Evolutionary conservation across 2,329 filamentous ascomycete species (phyloP).

Genomic region (Alternaria novae-zelandiae): DNA sequence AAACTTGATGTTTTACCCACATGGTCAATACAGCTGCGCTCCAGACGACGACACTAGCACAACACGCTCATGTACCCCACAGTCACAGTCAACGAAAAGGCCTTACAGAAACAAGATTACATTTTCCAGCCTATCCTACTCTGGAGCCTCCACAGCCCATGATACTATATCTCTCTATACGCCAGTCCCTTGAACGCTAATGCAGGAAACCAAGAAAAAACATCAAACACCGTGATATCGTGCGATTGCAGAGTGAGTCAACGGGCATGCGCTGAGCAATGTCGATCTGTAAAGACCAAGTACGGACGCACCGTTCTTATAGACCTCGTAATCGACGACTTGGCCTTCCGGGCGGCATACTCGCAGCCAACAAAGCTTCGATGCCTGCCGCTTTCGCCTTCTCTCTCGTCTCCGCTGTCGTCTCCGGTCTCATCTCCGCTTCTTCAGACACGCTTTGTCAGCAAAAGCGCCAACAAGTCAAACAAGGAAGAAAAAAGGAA

Average conservation of each 20-base stretch:
- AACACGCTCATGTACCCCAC: fast-evolving
- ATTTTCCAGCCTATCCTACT: not conserved
- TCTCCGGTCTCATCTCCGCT: not conserved
- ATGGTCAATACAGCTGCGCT: not conserved
- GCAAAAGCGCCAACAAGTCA: not conserved
- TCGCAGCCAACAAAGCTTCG: not conserved
- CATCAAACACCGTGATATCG: constrained; percentile 1
- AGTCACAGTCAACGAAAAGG: not conserved
- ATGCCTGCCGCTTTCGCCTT: not conserved
- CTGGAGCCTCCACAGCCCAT: not conserved
- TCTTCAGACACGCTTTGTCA: not conserved
- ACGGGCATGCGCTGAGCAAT: too few relatives aligned
- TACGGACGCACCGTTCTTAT: not conserved
- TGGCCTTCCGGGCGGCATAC: not conserved
- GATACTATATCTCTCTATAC: not conserved
- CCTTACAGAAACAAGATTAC: not conserved
- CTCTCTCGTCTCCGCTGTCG: not conserved
- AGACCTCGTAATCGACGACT: not conserved
- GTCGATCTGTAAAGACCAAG: not conserved
- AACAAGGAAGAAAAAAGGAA: not conserved
- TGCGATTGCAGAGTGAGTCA: too few relatives aligned
- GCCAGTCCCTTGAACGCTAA: constrained; percentile 2
- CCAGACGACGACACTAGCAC: not conserved
- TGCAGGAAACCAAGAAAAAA: constrained; percentile 1
- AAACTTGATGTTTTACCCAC: not conserved